phyloP scores from a whole-genome alignment of 352 stramenopile genomes.

The Phytophthora pseudosyringae region DNA sequence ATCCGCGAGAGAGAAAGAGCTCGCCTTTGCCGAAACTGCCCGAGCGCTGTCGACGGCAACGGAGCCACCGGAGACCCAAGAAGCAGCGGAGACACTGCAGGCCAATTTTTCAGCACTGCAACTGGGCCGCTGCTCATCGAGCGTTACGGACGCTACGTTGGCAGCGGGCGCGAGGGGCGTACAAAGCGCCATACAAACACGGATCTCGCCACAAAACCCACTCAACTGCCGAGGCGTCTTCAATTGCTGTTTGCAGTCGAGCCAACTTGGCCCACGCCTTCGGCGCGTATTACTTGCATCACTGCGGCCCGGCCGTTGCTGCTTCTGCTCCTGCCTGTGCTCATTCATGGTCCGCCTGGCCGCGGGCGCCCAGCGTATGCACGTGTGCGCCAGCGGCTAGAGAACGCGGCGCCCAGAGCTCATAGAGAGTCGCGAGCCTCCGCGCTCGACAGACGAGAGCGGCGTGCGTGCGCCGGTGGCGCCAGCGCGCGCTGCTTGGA shows the following conservation, averaged over 20 bases:
- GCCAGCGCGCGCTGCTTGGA: slow-evolving; percentile 8
- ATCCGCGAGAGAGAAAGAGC: slow-evolving; percentile 27
- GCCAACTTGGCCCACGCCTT: no score
- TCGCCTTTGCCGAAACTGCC: slow-evolving; percentile 19
- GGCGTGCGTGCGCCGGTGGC: slow-evolving; percentile 16
- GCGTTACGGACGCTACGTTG: slow-evolving; percentile 22
- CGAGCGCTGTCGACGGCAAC: not conserved
- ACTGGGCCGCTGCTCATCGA: not conserved
- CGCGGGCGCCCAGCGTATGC: slow-evolving; percentile 20
- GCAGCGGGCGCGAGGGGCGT: not conserved
- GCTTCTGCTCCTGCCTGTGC: slow-evolving; percentile 10
- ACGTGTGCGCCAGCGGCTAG: slow-evolving; percentile 23
- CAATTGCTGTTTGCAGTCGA: slow-evolving; percentile 11
- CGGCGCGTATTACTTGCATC: not conserved
- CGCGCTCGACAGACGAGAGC: slow-evolving; percentile 11
- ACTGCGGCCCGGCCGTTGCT: not conserved
- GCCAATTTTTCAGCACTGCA: slow-evolving; percentile 3
- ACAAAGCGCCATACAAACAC: slow-evolving; percentile 19
- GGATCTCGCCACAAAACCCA: slow-evolving; percentile 28
- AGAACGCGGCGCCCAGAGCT: slow-evolving; percentile 2
- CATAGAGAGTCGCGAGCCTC: not conserved
- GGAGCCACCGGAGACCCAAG: not conserved
- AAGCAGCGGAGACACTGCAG: not conserved
- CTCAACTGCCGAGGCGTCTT: slow-evolving; percentile 20
- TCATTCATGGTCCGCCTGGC: slow-evolving; percentile 5